These are phyloP conservation scores for Aschersonia sp. DNA, from an alignment of 2,329 filamentous ascomycete species.

Conservation along the genomic window DNA sequence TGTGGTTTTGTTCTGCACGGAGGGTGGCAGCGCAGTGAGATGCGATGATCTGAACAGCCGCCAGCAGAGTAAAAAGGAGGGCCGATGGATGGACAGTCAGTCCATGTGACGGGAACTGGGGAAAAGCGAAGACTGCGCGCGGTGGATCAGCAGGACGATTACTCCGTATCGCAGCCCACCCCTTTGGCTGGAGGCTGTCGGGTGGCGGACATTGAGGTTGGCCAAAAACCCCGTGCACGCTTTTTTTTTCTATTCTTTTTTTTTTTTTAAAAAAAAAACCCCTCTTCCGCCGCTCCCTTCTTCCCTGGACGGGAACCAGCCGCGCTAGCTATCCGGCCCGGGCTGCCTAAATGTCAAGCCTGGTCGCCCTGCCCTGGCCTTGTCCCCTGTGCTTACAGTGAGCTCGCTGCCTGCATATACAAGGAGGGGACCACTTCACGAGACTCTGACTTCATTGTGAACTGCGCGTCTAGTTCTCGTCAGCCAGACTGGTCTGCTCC, in stretches of 20 bases:
- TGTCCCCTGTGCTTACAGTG: too few species aligned
- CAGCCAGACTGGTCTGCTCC: neutral
- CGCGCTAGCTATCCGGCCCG: neutral
- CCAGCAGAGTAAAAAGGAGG: slow-evolving; percentile 1
- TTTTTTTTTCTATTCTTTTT: neutral
- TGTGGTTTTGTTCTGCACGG: slow-evolving; percentile 1
- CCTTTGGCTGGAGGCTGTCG: neutral
- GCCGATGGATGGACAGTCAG: slow-evolving; percentile 12
- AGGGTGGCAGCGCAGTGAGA: neutral
- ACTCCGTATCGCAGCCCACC: slow-evolving; percentile 6
- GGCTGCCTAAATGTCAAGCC: neutral
- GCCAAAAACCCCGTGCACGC: neutral
- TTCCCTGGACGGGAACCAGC: neutral
- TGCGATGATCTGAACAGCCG: slow-evolving; percentile 3
- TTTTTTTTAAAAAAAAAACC: too few species aligned
- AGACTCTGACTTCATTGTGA: too few species aligned
- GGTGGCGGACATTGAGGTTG: neutral
- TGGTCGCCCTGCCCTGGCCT: too few species aligned
- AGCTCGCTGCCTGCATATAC: too few species aligned
- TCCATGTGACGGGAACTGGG: slow-evolving; percentile 15
- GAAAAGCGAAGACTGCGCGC: slow-evolving; percentile 6
- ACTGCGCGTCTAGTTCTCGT: too few species aligned
- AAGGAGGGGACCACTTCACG: too few species aligned
- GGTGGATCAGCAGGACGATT: slow-evolving; percentile 16
- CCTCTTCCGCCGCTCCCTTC: neutral